phyloP scores from a whole-genome alignment of 257 asterid genomes.

The Parsonsia alboflavescens region DNA sequence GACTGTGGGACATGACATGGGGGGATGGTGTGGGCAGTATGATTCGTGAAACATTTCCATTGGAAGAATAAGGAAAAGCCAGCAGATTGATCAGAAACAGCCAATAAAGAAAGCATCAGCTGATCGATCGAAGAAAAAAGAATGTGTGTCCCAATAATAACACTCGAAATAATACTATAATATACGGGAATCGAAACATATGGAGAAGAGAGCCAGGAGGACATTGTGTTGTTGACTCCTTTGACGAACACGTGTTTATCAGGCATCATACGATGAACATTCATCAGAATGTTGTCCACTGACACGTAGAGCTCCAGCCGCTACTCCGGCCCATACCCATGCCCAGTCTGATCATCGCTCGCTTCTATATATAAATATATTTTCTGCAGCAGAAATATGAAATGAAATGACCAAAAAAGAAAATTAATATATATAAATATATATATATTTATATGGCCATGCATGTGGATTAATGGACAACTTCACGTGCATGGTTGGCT shows the following conservation, averaged over 20 bases:
- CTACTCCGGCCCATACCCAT: slow-evolving; percentile 12
- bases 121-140: neutral
- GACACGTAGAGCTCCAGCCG: slow-evolving; percentile 38
- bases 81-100: slow-evolving; percentile 11
- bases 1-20: neutral
- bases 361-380: too few relatives aligned
- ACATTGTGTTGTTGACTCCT: slow-evolving; percentile 11
- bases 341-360: neutral
- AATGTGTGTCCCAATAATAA: slow-evolving; percentile 12
- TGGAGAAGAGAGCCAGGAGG: slow-evolving; percentile 23
- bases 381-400: neutral
- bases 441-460: slow-evolving; percentile 32
- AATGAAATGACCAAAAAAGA: neutral
- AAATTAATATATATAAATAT: neutral
- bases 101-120: neutral
- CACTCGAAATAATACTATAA: neutral
- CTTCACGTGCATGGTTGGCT: slow-evolving; percentile 51
- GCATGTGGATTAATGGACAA: slow-evolving; percentile 53
- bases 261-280: slow-evolving; percentile 29
- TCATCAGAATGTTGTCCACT: slow-evolving; percentile 23
- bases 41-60: slow-evolving; percentile 30
- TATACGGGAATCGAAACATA: slow-evolving; percentile 8
- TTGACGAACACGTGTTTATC: slow-evolving; percentile 41
- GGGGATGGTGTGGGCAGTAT: slow-evolving; percentile 21
- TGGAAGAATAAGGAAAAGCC: slow-evolving; percentile 1